Evolutionary conservation across 2,329 filamentous ascomycete genomes (phyloP), one percentile per base, ranked within the genome.

Genomic region (Colletotrichum scovillei): DNA sequence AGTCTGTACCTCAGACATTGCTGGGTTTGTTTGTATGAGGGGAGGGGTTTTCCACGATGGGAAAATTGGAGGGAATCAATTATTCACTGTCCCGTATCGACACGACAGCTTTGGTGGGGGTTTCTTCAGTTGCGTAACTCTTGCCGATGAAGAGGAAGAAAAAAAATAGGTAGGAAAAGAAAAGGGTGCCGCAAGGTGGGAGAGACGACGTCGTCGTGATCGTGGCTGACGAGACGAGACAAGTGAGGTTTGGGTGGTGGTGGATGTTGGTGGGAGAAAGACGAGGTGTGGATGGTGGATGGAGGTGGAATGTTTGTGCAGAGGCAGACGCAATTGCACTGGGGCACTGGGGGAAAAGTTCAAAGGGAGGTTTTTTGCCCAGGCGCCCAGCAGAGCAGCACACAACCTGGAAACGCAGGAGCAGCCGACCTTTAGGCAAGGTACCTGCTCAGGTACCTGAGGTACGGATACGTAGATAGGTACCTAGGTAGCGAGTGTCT

Each of bases 1-100:
- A 86, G 93, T 90, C 89, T 95, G 93, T 87, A 94, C 91, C 91
- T 98, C 96, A 90, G 97, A 97, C 97, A 98, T 98, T 66, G 77
- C 76, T 78, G 77, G 55, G 72, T 69, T 72, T 63, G 6, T 66
- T 58, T 73, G 69, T 72, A 65, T 53, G 71, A 58, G 70, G 26
- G 59, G 71, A 24, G 53, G 60, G 53, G 55, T 30, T 75, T 75
- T 73, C 74, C 74, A 62, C 68, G 72, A 67, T 67, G 73, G 68
- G 63, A 52, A 68, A 72, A 58, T 52, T 55, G 22, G 69, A 70
- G 52, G 70, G 58, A 59, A 62, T 72, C 72, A 64, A 75, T 75
- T 74, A 74, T 55, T 60, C 38, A 65, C 68, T 72, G 74, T 72
- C 60, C 74, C 66, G 73, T 65, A 67, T 53, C 56, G 60, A 67